Evolutionary conservation across 192 early-diverging fungal genomes (phyloP).

Genomic region (Coemansia sp.): DNA sequence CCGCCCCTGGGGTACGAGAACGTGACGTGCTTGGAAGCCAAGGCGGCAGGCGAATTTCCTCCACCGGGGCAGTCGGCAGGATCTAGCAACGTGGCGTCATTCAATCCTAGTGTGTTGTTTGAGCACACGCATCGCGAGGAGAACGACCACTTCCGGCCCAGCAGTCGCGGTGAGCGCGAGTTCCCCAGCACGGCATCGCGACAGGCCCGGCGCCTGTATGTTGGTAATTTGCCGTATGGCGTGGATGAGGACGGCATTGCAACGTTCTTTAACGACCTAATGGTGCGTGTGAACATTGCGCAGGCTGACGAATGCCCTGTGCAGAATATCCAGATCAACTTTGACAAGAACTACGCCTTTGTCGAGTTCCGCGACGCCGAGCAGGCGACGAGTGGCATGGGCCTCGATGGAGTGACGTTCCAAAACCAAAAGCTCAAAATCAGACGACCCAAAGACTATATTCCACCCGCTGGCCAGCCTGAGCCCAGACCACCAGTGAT

Average conservation of each 20-base stretch:
- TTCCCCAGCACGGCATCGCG: constrained; percentile 59
- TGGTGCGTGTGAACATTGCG: constrained; percentile 77
- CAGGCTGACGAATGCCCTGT: constrained; percentile 72
- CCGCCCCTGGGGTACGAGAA: constrained; percentile 88
- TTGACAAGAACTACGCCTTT: constrained; percentile 95
- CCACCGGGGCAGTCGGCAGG: constrained; percentile 41
- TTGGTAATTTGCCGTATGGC: constrained; percentile 85
- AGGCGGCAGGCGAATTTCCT: constrained; percentile 73
- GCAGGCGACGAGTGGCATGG: constrained; percentile 88
- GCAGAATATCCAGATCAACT: constrained; percentile 83
- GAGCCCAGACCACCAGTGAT: constrained; percentile 65
- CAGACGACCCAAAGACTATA: constrained; percentile 94
- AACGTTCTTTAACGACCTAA: constrained; percentile 86
- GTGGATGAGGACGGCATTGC: constrained; percentile 72
- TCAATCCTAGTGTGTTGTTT: constrained; percentile 42
- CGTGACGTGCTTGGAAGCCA: constrained; percentile 84
- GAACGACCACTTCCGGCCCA: constrained; percentile 44
- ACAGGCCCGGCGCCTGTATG: constrained; percentile 87
- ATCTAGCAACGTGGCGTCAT: constrained; percentile 49
- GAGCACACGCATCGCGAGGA: constrained; percentile 59
- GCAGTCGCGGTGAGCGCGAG: constrained; percentile 52
- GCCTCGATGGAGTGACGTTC: constrained; percentile 91
- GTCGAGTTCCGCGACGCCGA: constrained; percentile 91
- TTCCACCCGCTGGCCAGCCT: constrained; percentile 59
- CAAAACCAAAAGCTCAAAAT: constrained; percentile 83